Percentiles rank a stretch among this genome's conserved stretches.
Evolutionary conservation across 257 asterid species (phyloP).

Genomic region (Solanum phureja): DNA sequence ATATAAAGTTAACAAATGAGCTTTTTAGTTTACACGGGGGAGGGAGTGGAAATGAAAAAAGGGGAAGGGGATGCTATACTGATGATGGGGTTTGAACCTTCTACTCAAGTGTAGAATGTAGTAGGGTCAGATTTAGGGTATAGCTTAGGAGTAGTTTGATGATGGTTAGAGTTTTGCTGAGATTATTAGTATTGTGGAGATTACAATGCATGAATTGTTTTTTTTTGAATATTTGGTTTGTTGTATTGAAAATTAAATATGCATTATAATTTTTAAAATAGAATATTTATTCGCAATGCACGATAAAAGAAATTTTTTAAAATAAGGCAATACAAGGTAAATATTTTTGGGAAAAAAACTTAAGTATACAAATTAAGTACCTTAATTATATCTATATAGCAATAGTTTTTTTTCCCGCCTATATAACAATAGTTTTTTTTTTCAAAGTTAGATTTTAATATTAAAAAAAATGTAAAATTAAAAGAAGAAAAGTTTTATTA

Average conservation of each 20-base stretch:
- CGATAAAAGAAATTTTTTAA: no score
- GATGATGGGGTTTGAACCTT: background rate
- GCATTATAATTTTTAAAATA: background rate
- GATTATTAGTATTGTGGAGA: background rate
- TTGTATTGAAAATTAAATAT: background rate
- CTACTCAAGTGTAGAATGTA: background rate
- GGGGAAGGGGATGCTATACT: background rate
- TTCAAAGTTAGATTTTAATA: no score
- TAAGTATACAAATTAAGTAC: no score
- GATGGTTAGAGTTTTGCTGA: background rate
- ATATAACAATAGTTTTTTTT: no score
- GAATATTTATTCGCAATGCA: background rate
- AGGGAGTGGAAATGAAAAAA: background rate
- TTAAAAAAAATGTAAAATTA: no score
- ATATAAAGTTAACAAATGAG: background rate
- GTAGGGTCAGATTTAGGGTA: background rate
- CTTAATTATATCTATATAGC: no score
- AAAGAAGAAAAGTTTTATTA: no score
- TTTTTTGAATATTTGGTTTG: background rate
- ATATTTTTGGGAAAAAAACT: no score
- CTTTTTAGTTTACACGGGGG: background rate
- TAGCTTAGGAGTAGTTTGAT: background rate
- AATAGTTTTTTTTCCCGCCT: no score
- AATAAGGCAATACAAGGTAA: background rate
- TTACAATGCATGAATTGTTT: no score